A percentile compares a stretch with the other conserved stretches of the same genome.
Conservation (phyloP, 176 grass and related monocot species). For the Saccharum officinarum region DNA sequence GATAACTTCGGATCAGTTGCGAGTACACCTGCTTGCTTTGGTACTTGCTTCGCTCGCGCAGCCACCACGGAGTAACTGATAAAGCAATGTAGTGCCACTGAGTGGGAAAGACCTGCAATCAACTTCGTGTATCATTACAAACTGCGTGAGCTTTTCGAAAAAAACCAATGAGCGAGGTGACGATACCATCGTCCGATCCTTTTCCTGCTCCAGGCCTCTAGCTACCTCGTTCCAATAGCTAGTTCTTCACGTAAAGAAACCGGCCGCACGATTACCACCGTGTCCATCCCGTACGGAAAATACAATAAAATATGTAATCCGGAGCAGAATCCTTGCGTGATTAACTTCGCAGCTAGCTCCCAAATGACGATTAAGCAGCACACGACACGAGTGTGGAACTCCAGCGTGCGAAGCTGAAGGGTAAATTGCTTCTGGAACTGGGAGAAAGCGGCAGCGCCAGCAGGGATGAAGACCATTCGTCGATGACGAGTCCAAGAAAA, state of each 20-base stretch:
- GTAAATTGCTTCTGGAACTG: background rate
- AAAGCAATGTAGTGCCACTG: background rate
- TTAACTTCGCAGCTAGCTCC: background rate
- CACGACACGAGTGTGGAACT: background rate
- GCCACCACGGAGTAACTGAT: background rate
- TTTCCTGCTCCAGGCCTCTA: background rate
- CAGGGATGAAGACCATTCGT: background rate
- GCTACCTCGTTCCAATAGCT: background rate
- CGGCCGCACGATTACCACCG: background rate
- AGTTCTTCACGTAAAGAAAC: background rate
- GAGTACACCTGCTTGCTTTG: background rate
- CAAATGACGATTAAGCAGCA: background rate
- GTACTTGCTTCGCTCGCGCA: background rate
- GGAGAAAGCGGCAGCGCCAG: background rate
- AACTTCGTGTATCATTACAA: background rate
- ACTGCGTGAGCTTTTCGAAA: background rate
- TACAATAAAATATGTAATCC: background rate
- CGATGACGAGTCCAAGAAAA: background rate
- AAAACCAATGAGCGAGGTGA: background rate
- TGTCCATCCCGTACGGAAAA: background rate
- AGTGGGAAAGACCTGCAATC: constrained; percentile 21
- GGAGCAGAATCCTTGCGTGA: background rate
- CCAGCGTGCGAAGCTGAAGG: background rate
- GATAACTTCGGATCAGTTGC: background rate
- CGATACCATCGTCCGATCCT: background rate